These are phyloP conservation scores for Aureobasidium sp. DNA, from an alignment of 2,329 filamentous ascomycete species.

Conservation along the genomic window DNA sequence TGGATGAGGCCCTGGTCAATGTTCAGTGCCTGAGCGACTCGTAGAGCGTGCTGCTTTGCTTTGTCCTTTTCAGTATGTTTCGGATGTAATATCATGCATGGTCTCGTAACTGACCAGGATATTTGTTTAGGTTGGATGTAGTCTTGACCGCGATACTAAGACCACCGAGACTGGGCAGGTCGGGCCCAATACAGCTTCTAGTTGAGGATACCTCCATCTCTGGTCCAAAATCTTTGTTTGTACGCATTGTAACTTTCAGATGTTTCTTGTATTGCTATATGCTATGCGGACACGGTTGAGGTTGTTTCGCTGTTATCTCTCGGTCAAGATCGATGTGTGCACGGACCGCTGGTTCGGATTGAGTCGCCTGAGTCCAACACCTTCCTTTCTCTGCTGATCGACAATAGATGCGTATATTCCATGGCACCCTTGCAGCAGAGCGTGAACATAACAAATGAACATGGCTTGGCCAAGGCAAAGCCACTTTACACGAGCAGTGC, in stretches of 20 bases:
- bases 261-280: not conserved
- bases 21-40: slow-evolving; percentile 20
- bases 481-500: not conserved
- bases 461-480: not conserved
- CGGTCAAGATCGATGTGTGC: not conserved
- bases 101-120: slow-evolving; percentile 15
- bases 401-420: not conserved
- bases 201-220: not conserved
- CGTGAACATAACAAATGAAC: not conserved
- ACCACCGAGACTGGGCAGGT: not conserved
- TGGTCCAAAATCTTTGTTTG: not conserved
- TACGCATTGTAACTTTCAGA: not conserved
- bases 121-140: slow-evolving; percentile 18
- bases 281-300: not conserved
- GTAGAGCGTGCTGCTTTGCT: slow-evolving; percentile 20
- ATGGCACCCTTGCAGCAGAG: not conserved
- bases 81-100: not conserved
- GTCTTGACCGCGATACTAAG: slow-evolving; percentile 14
- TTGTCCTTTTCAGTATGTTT: not conserved
- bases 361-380: not conserved
- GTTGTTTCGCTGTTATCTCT: slow-evolving; percentile 1
- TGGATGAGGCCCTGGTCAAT: slow-evolving; percentile 49
- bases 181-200: not conserved
- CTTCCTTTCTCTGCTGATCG: not conserved
- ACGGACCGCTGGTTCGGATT: not conserved